phyloP scores from a whole-genome alignment of 2,329 filamentous ascomycete species.

The Colletotrichum theobromicola region DNA sequence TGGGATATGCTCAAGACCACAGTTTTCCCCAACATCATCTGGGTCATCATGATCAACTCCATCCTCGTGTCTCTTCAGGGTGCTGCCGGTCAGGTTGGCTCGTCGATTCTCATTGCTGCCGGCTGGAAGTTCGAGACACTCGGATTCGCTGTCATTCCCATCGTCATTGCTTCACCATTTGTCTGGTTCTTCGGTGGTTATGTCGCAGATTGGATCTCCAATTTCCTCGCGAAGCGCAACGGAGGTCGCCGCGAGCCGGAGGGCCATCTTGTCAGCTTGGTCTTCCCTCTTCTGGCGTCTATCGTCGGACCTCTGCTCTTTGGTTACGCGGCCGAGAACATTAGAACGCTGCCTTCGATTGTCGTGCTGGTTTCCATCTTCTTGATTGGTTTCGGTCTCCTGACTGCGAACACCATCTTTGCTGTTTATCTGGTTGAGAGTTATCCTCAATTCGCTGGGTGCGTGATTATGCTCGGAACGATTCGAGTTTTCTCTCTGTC shows the following conservation, averaged over 20 bases:
- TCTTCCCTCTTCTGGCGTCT: constrained; percentile 32
- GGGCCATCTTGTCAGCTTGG: constrained; percentile 34
- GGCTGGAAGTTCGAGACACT: constrained; percentile 35
- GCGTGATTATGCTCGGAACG: background rate
- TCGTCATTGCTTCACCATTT: constrained; percentile 21
- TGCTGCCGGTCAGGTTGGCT: constrained; percentile 30
- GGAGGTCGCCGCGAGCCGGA: constrained; percentile 35
- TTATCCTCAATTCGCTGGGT: constrained; percentile 30
- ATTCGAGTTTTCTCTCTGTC: background rate
- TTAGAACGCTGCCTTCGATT: constrained; percentile 27
- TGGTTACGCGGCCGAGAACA: constrained; percentile 31
- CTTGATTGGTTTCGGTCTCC: constrained; percentile 32
- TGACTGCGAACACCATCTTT: constrained; percentile 31
- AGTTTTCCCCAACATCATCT: constrained; percentile 38
- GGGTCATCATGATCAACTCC: constrained; percentile 35
- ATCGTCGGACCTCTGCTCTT: constrained; percentile 36
- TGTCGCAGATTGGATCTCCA: constrained; percentile 33
- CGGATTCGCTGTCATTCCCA: constrained; percentile 27
- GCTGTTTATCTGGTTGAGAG: constrained; percentile 39
- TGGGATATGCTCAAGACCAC: constrained; percentile 35
- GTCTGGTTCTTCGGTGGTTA: constrained; percentile 31
- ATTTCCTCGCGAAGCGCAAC: constrained; percentile 30
- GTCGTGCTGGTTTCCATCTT: constrained; percentile 31
- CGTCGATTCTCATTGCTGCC: constrained; percentile 21
- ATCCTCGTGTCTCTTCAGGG: constrained; percentile 34